phyloP scores from a whole-genome alignment of 306 rosid genomes.

The Malus fusca region DNA sequence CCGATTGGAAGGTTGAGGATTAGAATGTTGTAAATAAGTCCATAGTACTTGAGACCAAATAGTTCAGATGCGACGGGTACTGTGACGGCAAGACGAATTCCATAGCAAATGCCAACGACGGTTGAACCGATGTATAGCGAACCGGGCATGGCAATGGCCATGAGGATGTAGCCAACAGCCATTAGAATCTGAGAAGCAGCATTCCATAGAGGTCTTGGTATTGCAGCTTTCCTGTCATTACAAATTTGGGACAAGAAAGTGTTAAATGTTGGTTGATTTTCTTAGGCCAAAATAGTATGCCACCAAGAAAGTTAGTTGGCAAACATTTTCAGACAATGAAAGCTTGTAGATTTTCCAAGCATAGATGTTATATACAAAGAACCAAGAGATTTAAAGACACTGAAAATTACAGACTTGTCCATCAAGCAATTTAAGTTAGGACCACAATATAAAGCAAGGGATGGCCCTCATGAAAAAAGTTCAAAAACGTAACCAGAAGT shows the following conservation, averaged over 20 bases:
- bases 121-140: slow-evolving; percentile 72
- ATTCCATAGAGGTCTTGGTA: slow-evolving; percentile 73
- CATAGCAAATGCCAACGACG: slow-evolving; percentile 74
- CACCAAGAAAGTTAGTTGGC: neutral
- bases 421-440: neutral
- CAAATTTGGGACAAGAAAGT: neutral
- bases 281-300: neutral
- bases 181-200: slow-evolving; percentile 76
- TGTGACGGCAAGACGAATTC: slow-evolving; percentile 65
- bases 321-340: neutral
- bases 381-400: neutral
- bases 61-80: slow-evolving; percentile 76
- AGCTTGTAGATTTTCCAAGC: neutral
- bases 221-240: slow-evolving; percentile 44
- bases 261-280: neutral
- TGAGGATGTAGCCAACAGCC: slow-evolving; percentile 65
- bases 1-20: slow-evolving; percentile 90
- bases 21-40: slow-evolving; percentile 70
- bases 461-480: neutral
- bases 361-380: neutral
- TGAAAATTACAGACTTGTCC: neutral
- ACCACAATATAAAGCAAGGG: neutral
- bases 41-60: slow-evolving; percentile 80
- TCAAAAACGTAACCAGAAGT: neutral
- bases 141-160: slow-evolving; percentile 77